phyloP scores from a whole-genome alignment of 495 filamentous ascomycete genomes.

The Neurospora sublineolata region DNA sequence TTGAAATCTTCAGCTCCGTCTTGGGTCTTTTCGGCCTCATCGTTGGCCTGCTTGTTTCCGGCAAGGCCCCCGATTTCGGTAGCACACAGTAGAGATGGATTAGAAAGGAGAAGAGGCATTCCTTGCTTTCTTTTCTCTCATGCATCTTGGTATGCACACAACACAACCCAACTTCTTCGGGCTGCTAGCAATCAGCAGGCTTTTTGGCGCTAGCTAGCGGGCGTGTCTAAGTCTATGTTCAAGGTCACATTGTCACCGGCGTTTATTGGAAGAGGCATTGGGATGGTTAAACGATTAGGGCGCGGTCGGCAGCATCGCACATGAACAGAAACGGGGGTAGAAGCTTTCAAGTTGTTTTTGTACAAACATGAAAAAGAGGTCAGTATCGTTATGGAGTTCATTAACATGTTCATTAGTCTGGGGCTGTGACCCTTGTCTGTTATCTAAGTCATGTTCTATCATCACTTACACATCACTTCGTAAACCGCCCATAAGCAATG shows the following conservation, averaged over 20 bases:
- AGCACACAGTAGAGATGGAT: slow-evolving; percentile 17
- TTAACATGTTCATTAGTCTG: neutral
- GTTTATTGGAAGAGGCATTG: slow-evolving; percentile 21
- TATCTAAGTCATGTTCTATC: neutral
- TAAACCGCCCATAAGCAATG: slow-evolving; percentile 31
- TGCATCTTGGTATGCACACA: neutral
- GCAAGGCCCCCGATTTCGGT: slow-evolving; percentile 70
- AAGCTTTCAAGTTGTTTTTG: slow-evolving; percentile 3
- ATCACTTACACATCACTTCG: slow-evolving; percentile 14
- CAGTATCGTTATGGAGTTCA: slow-evolving; percentile 8
- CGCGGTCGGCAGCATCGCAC: slow-evolving; percentile 19
- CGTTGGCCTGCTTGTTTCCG: slow-evolving; percentile 75
- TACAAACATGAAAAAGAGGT: slow-evolving; percentile 17
- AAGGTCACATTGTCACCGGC: slow-evolving; percentile 19
- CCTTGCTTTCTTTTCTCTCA: neutral
- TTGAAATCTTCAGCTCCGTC: slow-evolving; percentile 99
- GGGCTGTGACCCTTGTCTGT: neutral
- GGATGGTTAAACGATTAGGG: slow-evolving; percentile 14
- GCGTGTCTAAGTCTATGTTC: slow-evolving; percentile 17
- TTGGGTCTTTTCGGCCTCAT: slow-evolving; percentile 97
- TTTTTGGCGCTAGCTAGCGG: neutral
- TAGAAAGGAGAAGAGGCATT: neutral
- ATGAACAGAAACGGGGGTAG: slow-evolving; percentile 3
- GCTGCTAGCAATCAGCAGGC: neutral
- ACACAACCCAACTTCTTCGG: neutral